A percentile compares a stretch with the other conserved stretches of the same genome.
Conservation (phyloP, 345 rosid genomes). For the Syzygium aqueum region DNA sequence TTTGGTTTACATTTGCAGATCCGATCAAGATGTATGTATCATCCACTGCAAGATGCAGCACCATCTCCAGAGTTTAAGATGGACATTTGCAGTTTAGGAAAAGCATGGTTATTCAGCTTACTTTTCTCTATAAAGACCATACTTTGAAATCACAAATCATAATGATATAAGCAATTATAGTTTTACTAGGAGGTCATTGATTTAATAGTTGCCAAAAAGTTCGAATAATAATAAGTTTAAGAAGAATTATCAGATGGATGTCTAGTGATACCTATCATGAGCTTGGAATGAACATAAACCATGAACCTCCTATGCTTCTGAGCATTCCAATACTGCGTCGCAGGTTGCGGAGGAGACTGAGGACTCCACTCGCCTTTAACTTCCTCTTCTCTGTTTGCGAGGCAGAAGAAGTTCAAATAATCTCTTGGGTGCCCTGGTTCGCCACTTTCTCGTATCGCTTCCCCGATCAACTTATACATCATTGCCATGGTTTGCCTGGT, state of each 20-base stretch:
- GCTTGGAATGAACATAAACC: constrained; percentile 92
- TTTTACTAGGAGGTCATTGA: too few relatives aligned
- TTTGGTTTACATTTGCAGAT: constrained; percentile 78
- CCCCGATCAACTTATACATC: constrained; percentile 74
- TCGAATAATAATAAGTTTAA: background rate
- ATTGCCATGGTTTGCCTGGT: constrained; percentile 71
- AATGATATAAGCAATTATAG: background rate
- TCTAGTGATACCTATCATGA: constrained; percentile 65
- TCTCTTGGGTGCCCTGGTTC: constrained; percentile 54
- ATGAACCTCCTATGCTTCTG: constrained; percentile 77
- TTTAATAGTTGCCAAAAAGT: background rate
- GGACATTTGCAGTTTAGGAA: background rate
- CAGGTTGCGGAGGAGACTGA: constrained; percentile 40
- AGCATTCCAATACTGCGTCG: constrained; percentile 69
- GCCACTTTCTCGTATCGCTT: constrained; percentile 49
- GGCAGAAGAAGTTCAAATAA: constrained; percentile 79
- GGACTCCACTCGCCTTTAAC: constrained; percentile 41
- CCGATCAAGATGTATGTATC: constrained; percentile 60
- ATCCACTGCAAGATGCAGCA: constrained; percentile 39
- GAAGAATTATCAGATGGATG: background rate
- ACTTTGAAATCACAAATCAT: background rate
- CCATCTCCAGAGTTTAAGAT: background rate
- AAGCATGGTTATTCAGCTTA: background rate
- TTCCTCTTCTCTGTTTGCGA: constrained; percentile 79
- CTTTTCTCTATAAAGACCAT: background rate